Evolutionary conservation across 495 filamentous ascomycete species (phyloP).

Genomic region (Trichocladium uniseriatum): DNA sequence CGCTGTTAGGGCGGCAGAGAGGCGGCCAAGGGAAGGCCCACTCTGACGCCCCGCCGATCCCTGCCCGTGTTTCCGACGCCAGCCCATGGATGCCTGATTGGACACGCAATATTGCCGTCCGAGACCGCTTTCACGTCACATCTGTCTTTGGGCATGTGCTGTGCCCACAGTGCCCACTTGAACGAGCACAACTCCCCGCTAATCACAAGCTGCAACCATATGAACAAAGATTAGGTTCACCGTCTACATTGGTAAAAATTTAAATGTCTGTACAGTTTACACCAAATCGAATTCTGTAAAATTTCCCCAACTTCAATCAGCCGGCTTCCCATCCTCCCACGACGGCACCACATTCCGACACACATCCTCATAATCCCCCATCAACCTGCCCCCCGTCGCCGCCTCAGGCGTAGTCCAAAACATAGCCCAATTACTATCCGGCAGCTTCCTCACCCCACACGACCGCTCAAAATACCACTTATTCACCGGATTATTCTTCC

Average conservation of each 20-base stretch:
- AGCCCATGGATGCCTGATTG: too few relatives aligned
- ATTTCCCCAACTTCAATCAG: too few relatives aligned
- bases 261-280: too few relatives aligned
- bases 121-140: too few relatives aligned
- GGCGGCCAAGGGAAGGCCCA: slow-evolving; percentile 4
- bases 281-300: too few relatives aligned
- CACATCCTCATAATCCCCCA: slow-evolving; percentile 73
- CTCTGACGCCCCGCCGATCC: slow-evolving; percentile 8
- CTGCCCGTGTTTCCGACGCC: slow-evolving; percentile 1
- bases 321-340: slow-evolving; percentile 63
- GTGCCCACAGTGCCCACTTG: too few relatives aligned
- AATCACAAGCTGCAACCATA: too few relatives aligned
- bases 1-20: background rate
- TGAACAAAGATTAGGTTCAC: too few relatives aligned
- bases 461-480: slow-evolving; percentile 95
- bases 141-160: too few relatives aligned
- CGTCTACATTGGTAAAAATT: too few relatives aligned
- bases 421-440: slow-evolving; percentile 81
- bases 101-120: too few relatives aligned
- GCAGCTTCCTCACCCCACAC: slow-evolving; percentile 69
- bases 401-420: slow-evolving; percentile 82
- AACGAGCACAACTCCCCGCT: too few relatives aligned
- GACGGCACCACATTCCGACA: slow-evolving; percentile 72
- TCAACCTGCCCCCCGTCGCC: slow-evolving; percentile 42
- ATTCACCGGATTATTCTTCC: slow-evolving; percentile 75